Percentiles rank a stretch among this genome's conserved stretches.
These are phyloP conservation scores for Aspergillus pseudoviridinutans DNA, from an alignment of 2,329 filamentous ascomycete species.

Conservation along the genomic window DNA sequence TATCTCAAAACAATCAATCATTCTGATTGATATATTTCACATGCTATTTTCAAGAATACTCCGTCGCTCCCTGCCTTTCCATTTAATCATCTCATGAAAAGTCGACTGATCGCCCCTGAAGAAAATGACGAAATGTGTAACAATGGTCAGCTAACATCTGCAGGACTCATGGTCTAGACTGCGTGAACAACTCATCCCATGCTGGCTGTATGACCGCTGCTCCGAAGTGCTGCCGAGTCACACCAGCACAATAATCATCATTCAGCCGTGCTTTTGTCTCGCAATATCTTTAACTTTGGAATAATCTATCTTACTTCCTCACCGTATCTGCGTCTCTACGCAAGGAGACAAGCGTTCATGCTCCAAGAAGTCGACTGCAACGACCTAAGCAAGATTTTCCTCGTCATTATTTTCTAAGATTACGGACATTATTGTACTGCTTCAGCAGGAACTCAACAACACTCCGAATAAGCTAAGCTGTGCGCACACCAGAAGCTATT, in stretches of 20 bases:
- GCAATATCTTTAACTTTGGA: no score
- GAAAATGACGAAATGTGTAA: neutral
- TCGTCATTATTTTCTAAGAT: neutral
- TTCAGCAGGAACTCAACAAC: constrained; percentile 71
- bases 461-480: constrained; percentile 60
- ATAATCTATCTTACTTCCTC: neutral
- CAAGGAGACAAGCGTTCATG: constrained; percentile 55
- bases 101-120: neutral
- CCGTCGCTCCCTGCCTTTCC: no score
- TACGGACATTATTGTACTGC: constrained; percentile 51
- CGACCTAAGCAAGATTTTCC: constrained; percentile 64
- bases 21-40: neutral
- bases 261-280: neutral
- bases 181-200: neutral
- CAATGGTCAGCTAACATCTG: neutral
- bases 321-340: neutral
- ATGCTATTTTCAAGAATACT: no score
- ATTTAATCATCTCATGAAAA: neutral
- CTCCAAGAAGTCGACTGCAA: constrained; percentile 65
- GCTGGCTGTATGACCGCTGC: neutral
- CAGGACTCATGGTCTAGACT: neutral
- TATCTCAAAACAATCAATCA: neutral
- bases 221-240: neutral
- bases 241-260: neutral
- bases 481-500: constrained; percentile 33